These are phyloP conservation scores for Kluyveromyces aestuarii DNA, from an alignment of 805 yeast genomes.

Conservation along the genomic window DNA sequence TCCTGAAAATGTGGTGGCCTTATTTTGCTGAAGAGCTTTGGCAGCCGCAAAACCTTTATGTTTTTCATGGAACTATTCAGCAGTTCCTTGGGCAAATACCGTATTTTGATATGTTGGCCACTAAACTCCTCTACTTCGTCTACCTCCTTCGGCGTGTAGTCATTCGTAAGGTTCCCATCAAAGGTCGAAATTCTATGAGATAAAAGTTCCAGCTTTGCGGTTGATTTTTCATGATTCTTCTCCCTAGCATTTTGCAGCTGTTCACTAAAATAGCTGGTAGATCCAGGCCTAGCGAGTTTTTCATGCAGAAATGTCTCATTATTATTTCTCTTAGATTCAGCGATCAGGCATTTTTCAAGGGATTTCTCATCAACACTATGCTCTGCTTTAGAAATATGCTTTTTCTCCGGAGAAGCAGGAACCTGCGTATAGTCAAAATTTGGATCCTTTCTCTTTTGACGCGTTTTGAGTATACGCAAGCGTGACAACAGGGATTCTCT, in stretches of 20 bases:
- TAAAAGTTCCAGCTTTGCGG: constrained; percentile 21
- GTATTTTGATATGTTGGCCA: constrained; percentile 32
- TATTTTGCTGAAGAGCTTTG: constrained; percentile 55
- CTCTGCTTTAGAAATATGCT: constrained; percentile 2
- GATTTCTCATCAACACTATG: background rate
- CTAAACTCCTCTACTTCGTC: constrained; percentile 41
- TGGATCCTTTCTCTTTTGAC: constrained; percentile 11
- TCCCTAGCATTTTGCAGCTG: constrained; percentile 20
- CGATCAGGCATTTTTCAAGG: background rate
- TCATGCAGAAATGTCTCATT: background rate
- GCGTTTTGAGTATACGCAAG: constrained; percentile 12
- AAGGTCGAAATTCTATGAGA: constrained; percentile 34
- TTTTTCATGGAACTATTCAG: constrained; percentile 35
- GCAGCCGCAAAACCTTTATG: constrained; percentile 47
- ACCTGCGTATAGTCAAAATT: constrained; percentile 19
- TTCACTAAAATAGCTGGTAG: constrained; percentile 29
- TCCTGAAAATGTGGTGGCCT: constrained; percentile 58
- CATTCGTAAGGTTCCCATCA: constrained; percentile 16
- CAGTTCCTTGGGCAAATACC: constrained; percentile 36
- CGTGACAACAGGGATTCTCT: constrained; percentile 19
- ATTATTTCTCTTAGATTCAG: background rate
- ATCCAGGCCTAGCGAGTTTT: constrained; percentile 2
- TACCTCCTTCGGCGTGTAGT: constrained; percentile 23
- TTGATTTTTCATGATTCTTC: constrained; percentile 16
- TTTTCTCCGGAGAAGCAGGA: constrained; percentile 26